These are phyloP conservation scores for Handroanthus guayacan DNA, from an alignment of 257 asterid species.

Conservation along the genomic window DNA sequence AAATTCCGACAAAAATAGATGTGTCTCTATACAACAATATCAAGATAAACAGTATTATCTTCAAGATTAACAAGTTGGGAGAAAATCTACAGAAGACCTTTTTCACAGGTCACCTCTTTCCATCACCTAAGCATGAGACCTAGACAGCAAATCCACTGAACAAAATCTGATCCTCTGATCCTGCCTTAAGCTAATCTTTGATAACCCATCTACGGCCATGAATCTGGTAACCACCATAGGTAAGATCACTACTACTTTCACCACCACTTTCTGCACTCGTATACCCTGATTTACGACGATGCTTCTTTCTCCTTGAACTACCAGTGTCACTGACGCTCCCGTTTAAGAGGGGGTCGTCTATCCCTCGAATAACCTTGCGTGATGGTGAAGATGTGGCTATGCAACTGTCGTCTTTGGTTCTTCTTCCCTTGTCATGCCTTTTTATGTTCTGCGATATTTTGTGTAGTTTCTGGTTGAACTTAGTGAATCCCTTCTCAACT, in stretches of 20 bases:
- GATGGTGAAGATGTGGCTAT: constrained; percentile 60
- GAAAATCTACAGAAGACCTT: constrained; percentile 32
- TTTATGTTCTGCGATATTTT: constrained; percentile 87
- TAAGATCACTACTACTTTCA: constrained; percentile 74
- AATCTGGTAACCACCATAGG: constrained; percentile 66
- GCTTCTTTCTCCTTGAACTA: constrained; percentile 73
- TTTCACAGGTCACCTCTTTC: constrained; percentile 21
- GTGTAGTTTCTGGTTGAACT: constrained; percentile 76
- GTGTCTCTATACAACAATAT: constrained; percentile 37
- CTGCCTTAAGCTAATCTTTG: constrained; percentile 56
- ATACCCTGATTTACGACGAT: constrained; percentile 72
- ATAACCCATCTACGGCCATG: constrained; percentile 87
- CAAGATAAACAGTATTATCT: constrained; percentile 17
- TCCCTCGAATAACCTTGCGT: constrained; percentile 73
- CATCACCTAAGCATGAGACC: constrained; percentile 7
- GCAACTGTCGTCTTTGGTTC: constrained; percentile 79
- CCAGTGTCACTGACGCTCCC: constrained; percentile 88
- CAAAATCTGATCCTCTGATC: neutral
- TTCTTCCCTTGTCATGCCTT: constrained; percentile 68
- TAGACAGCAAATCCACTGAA: neutral
- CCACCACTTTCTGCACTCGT: constrained; percentile 94
- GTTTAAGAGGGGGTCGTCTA: constrained; percentile 90
- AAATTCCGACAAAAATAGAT: constrained; percentile 21
- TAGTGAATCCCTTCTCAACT: constrained; percentile 86
- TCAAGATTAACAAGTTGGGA: constrained; percentile 19